Base-by-base conservation (phyloP, 768 basidiomycete species). In the Mrakia blollopis region DNA sequence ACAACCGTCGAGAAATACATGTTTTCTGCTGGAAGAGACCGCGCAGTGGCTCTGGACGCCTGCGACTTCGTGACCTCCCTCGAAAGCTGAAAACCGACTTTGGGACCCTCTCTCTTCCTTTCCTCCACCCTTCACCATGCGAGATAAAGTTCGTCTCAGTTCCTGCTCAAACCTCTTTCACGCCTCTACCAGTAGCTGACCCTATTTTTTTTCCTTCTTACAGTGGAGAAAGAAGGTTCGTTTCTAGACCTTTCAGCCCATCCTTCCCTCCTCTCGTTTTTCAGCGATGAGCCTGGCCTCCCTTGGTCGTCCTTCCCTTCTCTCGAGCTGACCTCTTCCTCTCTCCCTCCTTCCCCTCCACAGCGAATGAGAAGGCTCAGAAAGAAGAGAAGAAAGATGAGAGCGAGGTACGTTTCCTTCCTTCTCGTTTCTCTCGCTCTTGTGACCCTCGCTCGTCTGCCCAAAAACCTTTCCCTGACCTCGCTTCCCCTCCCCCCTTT, bases 361-460 rank as follows among this genome's bases (percentile, higher is more conserved):
- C 16, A 68, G 65, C 65, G 65, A 72, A 72, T 72, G 72, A 72
- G 72, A 72, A 72, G 72, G 50, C 72, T 72, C 28, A 72, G 72
- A 60, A 72, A 72, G 72, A 72, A 72, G 72, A 72, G 72, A 72
- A 72, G 72, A 72, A 72, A 72, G 72, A 72, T 72, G 72, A 72
- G 72, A 72, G 72, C 72, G 52, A 72, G 72, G 60, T 72, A 23
- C 47, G 65, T 39, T 14, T 23, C 28, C 7, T n/a, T 30, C 28
- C 8, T n/a, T n/a, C n/a, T n/a, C n/a, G n/a, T 8, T 35, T 9
- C 25, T 18, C 37, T 37, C n/a, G 47, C 47, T 50, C 47, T 50
- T 50, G 44, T 14, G 44, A 47, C 8, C 23, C 39, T 7, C 16
- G 23, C 13, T 39, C 18, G n/a, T 18, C 57, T 2, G n/a, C 57